phyloP scores from a whole-genome alignment of 257 asterid species.

The Solanum chmielewskii region DNA sequence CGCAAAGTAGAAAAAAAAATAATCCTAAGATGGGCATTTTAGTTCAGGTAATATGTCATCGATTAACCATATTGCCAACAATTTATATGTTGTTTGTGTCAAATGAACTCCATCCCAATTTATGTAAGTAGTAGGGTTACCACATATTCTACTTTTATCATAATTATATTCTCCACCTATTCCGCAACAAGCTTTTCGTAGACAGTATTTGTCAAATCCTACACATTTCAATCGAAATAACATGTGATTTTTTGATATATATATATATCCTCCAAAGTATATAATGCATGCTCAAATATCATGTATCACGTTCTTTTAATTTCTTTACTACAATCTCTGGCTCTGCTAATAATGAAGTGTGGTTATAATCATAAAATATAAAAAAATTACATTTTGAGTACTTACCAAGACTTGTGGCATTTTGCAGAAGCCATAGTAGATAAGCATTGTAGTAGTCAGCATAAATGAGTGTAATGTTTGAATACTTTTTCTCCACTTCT shows the following conservation, averaged over 20 bases:
- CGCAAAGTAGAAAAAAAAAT: not conserved
- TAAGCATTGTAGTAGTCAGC: slow-evolving; percentile 8
- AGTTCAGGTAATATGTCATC: not conserved
- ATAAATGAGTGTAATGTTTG: slow-evolving; percentile 2
- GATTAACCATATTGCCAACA: not conserved
- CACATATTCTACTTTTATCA: not conserved
- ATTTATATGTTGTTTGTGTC: slow-evolving; percentile 13
- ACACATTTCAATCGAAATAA: not conserved
- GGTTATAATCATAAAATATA: not conserved
- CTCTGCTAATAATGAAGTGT: not conserved
- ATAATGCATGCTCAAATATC: not conserved
- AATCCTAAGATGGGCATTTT: not conserved
- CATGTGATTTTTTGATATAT: not conserved
- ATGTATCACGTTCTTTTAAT: too few species aligned
- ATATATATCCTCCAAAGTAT: too few species aligned
- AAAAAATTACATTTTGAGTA: not conserved
- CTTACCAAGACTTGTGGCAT: not conserved
- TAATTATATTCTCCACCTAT: slow-evolving; percentile 15
- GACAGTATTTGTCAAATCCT: slow-evolving; percentile 7
- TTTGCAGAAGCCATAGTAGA: not conserved
- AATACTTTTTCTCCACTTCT: slow-evolving; percentile 1
- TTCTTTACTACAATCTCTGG: not conserved
- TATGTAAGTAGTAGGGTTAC: not conserved
- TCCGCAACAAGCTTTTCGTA: slow-evolving; percentile 16
- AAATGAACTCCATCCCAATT: slow-evolving; percentile 24